Percentiles rank a stretch among this genome's conserved stretches.
Conservation (phyloP, 176 grass and related monocot species). For the Chrysopogon serrulatus region DNA sequence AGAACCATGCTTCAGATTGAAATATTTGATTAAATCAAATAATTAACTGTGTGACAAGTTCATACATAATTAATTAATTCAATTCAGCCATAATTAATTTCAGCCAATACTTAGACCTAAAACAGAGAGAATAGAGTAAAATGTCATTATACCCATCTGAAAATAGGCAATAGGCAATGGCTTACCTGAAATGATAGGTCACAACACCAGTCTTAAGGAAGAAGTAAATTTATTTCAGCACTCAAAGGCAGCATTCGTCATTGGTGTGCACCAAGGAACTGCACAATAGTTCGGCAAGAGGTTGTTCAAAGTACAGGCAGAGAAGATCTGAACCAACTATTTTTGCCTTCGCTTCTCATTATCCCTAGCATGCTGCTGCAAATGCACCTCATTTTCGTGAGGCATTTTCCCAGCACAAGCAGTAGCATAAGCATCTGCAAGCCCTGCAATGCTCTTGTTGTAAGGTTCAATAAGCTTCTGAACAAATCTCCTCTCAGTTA, state of each 20-base stretch:
- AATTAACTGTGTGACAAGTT: neutral
- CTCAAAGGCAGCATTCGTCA: neutral
- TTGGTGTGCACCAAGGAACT: neutral
- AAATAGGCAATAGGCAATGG: neutral
- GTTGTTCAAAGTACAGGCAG: neutral
- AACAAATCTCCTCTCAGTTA: neutral
- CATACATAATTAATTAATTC: neutral
- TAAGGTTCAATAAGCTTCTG: slow-evolving; percentile 23
- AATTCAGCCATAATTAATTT: no score
- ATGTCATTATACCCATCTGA: neutral
- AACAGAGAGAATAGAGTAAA: neutral
- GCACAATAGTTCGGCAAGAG: neutral
- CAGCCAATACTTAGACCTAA: neutral
- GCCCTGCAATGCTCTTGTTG: slow-evolving; percentile 13
- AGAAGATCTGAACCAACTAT: neutral
- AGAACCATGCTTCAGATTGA: neutral
- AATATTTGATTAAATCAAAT: neutral
- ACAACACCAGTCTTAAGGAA: neutral
- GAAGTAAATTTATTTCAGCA: neutral
- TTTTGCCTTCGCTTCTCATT: neutral
- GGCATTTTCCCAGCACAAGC: neutral
- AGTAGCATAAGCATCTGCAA: slow-evolving; percentile 30
- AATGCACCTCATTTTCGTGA: neutral
- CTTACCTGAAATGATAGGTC: neutral
- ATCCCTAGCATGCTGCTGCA: neutral